phyloP scores from a whole-genome alignment of 1,139 yeast species.

The Eremothecium cymbalariae region DNA sequence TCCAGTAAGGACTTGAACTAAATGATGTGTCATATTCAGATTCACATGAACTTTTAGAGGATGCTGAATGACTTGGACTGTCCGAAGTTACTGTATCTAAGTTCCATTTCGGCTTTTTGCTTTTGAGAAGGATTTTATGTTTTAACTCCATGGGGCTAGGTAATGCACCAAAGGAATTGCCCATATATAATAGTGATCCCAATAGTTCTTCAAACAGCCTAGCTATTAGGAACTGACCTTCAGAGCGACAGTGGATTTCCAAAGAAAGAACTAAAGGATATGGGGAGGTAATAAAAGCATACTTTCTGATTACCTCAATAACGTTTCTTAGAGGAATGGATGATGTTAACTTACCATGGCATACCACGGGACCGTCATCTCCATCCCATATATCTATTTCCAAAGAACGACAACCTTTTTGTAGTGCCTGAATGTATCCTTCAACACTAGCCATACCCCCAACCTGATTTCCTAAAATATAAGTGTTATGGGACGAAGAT shows the following conservation, averaged over 20 bases:
- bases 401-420: slow-evolving; percentile 85
- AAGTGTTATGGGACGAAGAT: slow-evolving; percentile 93
- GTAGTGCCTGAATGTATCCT: slow-evolving; percentile 82
- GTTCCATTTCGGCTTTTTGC: slow-evolving; percentile 45
- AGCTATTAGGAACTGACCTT: slow-evolving; percentile 54
- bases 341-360: slow-evolving; percentile 83
- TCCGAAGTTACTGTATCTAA: slow-evolving; percentile 4
- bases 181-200: slow-evolving; percentile 45
- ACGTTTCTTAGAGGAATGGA: slow-evolving; percentile 66
- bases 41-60: slow-evolving; percentile 25
- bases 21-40: slow-evolving; percentile 14
- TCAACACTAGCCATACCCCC: slow-evolving; percentile 88
- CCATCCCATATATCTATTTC: slow-evolving; percentile 98
- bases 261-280: slow-evolving; percentile 82
- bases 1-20: slow-evolving; percentile 7
- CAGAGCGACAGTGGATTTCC: slow-evolving; percentile 68
- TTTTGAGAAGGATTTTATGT: slow-evolving; percentile 66
- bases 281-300: slow-evolving; percentile 78
- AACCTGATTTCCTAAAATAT: slow-evolving; percentile 80
- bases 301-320: slow-evolving; percentile 61
- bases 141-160: slow-evolving; percentile 71
- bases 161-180: slow-evolving; percentile 30
- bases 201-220: slow-evolving; percentile 46
- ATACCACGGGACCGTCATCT: slow-evolving; percentile 69
- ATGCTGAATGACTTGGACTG: slow-evolving; percentile 10